Evolutionary conservation across 192 early-diverging fungal species (phyloP).

Genomic region (Umbelopsis vinacea): DNA sequence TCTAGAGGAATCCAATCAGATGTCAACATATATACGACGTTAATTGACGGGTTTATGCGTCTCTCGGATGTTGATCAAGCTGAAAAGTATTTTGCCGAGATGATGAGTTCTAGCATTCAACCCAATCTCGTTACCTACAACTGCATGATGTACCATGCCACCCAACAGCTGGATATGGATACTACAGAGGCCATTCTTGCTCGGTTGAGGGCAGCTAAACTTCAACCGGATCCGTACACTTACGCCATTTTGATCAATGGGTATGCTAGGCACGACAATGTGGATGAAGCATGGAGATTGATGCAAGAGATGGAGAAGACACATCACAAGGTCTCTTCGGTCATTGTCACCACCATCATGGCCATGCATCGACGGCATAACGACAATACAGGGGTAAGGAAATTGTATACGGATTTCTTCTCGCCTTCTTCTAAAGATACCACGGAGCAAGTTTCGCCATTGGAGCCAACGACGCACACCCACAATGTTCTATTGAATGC

Average conservation of each 20-base stretch:
- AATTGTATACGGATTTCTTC: constrained; percentile 38
- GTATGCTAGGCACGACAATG: constrained; percentile 18
- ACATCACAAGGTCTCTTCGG: constrained; percentile 19
- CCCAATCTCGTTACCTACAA: constrained; percentile 49
- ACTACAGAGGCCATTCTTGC: constrained; percentile 37
- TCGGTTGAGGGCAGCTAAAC: constrained; percentile 32
- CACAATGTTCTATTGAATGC: constrained; percentile 38
- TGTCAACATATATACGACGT: constrained; percentile 36
- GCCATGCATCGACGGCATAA: constrained; percentile 35
- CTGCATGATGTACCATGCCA: constrained; percentile 43
- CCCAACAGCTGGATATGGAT: constrained; percentile 38
- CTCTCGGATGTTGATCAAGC: constrained; percentile 28
- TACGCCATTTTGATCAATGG: constrained; percentile 46
- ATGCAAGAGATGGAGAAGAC: constrained; percentile 34
- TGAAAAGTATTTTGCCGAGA: constrained; percentile 38
- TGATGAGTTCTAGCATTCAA: constrained; percentile 36
- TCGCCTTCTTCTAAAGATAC: not conserved
- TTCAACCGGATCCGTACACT: constrained; percentile 45
- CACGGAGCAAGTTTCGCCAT: not conserved
- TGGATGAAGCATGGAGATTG: constrained; percentile 45
- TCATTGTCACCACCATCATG: constrained; percentile 38
- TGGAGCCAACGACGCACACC: constrained; percentile 26
- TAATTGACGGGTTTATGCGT: constrained; percentile 46
- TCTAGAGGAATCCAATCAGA: constrained; percentile 23
- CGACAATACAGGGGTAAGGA: constrained; percentile 33